Conservation (phyloP, 2,329 filamentous ascomycete species). For the Botrytis byssoidea region DNA sequence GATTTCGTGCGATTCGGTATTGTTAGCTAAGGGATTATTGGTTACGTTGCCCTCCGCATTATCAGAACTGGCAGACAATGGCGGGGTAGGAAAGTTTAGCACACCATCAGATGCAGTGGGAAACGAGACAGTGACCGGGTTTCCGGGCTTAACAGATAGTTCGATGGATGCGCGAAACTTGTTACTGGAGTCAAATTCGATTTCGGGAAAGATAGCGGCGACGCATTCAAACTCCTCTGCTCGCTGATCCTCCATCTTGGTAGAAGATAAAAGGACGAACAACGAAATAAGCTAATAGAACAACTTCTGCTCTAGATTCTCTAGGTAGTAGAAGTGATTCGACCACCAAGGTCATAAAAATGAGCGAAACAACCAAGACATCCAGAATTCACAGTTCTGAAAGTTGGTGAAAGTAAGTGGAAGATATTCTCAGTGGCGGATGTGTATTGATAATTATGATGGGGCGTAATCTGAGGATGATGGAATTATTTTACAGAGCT, state of each 20-base stretch:
- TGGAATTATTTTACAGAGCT: conserved; percentile 30
- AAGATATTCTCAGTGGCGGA: background rate
- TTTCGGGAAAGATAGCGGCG: conserved; percentile 66
- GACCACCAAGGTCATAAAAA: conserved; percentile 18
- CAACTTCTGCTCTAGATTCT: conserved; percentile 29
- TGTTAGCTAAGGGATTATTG: conserved; percentile 18
- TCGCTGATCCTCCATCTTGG: conserved; percentile 63
- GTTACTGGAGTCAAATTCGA: conserved; percentile 46
- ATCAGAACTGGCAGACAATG: conserved; percentile 29
- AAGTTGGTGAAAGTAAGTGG: too few relatives aligned
- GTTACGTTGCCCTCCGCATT: conserved; percentile 14
- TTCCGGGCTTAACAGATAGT: conserved; percentile 54
- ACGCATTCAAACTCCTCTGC: conserved; percentile 59
- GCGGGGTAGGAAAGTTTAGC: conserved; percentile 34
- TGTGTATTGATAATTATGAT: background rate
- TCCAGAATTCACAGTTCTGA: background rate
- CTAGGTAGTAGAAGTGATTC: conserved; percentile 9
- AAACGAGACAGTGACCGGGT: conserved; percentile 57
- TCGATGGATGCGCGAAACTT: conserved; percentile 52
- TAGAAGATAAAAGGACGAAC: conserved; percentile 35
- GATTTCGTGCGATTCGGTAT: conserved; percentile 34
- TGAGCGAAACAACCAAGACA: background rate
- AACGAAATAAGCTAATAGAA: conserved; percentile 32
- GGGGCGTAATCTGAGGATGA: background rate
- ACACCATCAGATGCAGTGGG: conserved; percentile 47